A percentile compares a stretch with the other conserved stretches of the same genome.
Conservation (phyloP, 2,329 filamentous ascomycete species). For the Graphilbum ipis-grandicollis region DNA sequence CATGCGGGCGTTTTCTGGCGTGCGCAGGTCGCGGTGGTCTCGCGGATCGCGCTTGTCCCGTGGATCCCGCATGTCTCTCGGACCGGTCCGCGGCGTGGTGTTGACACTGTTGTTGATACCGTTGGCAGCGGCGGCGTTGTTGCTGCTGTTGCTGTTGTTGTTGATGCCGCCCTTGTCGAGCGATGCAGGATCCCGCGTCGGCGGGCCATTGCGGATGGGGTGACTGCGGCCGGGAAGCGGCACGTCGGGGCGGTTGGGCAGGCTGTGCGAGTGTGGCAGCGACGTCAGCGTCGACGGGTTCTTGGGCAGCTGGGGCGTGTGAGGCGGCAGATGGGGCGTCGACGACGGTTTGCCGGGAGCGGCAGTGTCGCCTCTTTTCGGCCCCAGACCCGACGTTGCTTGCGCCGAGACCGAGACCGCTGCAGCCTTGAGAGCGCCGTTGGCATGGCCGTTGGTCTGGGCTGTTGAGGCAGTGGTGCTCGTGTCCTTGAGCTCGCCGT, state of each 20-base stretch:
- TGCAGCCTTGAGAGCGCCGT: slow-evolving; percentile 7
- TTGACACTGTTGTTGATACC: not conserved
- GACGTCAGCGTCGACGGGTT: slow-evolving; percentile 18
- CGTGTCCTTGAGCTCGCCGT: slow-evolving; percentile 52
- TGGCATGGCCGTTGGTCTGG: not conserved
- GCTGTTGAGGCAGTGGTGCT: slow-evolving; percentile 16
- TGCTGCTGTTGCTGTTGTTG: not conserved
- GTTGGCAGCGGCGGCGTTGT: not conserved
- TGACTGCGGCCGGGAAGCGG: slow-evolving; percentile 10
- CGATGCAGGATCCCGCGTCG: not conserved
- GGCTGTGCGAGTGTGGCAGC: slow-evolving; percentile 12
- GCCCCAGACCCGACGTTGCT: too few relatives aligned
- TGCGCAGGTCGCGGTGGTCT: slow-evolving; percentile 18
- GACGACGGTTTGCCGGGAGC: slow-evolving; percentile 11
- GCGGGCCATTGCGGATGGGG: slow-evolving; percentile 8
- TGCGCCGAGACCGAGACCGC: too few relatives aligned
- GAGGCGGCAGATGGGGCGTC: slow-evolving; percentile 11
- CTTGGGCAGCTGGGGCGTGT: slow-evolving; percentile 4
- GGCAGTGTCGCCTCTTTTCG: too few relatives aligned
- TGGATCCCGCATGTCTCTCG: slow-evolving; percentile 13
- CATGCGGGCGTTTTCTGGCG: slow-evolving; percentile 21
- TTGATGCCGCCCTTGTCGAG: too few relatives aligned
- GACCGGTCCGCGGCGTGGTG: slow-evolving; percentile 6
- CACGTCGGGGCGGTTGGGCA: slow-evolving; percentile 15
- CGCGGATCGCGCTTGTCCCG: slow-evolving; percentile 22